Percentiles rank a stretch among this genome's conserved stretches.
Conservation (phyloP, 2,329 filamentous ascomycete species). For the Fusarium aywerte region DNA sequence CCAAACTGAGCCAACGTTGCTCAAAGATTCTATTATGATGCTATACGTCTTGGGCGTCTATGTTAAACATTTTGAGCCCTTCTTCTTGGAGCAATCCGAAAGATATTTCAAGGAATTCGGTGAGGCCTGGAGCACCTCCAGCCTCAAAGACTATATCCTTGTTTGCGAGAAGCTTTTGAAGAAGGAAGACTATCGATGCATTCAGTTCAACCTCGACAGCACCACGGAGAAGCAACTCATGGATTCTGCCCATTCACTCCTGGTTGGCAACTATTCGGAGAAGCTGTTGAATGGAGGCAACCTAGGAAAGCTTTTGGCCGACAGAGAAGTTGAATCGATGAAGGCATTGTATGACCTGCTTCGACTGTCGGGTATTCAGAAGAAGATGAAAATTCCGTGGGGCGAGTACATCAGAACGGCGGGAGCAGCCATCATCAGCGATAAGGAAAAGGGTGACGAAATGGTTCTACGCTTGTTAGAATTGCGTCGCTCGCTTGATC, state of each 20-base stretch:
- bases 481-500: constrained; percentile 82
- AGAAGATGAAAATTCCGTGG: constrained; percentile 77
- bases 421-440: constrained; percentile 81
- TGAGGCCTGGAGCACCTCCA: constrained; percentile 69
- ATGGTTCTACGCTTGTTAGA: constrained; percentile 88
- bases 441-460: constrained; percentile 79
- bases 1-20: constrained; percentile 70
- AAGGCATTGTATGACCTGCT: constrained; percentile 82
- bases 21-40: constrained; percentile 82
- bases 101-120: constrained; percentile 77
- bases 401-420: constrained; percentile 80
- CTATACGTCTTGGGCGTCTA: constrained; percentile 88
- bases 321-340: constrained; percentile 75
- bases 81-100: constrained; percentile 74
- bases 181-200: constrained; percentile 79
- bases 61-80: constrained; percentile 79
- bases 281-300: constrained; percentile 74
- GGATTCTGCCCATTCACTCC: constrained; percentile 74
- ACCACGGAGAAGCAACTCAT: constrained; percentile 83
- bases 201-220: constrained; percentile 82
- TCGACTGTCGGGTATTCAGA: constrained; percentile 75
- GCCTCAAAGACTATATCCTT: constrained; percentile 79
- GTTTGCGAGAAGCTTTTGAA: constrained; percentile 75
- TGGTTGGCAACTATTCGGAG: constrained; percentile 75
- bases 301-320: constrained; percentile 77